Conservation (phyloP, 2,329 filamentous ascomycete species). For the Fusarium chaquense region DNA sequence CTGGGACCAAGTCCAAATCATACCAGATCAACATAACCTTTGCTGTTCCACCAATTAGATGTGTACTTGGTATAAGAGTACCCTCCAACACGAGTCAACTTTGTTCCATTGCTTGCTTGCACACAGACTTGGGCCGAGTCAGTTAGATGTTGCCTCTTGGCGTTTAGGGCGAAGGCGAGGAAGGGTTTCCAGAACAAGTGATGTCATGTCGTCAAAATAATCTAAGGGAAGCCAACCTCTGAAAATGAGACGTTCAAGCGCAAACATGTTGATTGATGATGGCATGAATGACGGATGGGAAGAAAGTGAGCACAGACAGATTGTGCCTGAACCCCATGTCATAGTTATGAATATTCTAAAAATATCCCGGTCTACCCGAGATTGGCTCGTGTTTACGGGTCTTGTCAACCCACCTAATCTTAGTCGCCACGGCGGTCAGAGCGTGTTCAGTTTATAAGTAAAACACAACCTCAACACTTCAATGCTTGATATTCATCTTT, state of each 20-base stretch:
- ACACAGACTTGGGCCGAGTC: too few species aligned
- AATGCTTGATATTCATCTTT: too few species aligned
- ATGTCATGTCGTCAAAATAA: background rate
- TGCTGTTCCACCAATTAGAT: background rate
- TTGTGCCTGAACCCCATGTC: background rate
- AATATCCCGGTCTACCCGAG: constrained; percentile 1
- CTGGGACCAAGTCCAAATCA: background rate
- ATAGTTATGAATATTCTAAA: background rate
- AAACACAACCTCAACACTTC: background rate
- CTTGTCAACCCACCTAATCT: background rate
- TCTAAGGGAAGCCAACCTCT: background rate
- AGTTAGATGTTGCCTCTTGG: background rate
- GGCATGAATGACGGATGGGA: background rate
- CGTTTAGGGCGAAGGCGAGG: background rate
- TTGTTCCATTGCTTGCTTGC: background rate
- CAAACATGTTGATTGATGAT: background rate
- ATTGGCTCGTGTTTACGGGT: constrained; percentile 28
- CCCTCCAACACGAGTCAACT: background rate
- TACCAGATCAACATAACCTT: background rate
- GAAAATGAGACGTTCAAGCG: background rate
- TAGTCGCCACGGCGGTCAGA: background rate
- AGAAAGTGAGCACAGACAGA: background rate
- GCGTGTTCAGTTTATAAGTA: background rate
- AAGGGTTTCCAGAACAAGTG: background rate
- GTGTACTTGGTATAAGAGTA: background rate